Evolutionary conservation across 805 yeast species (phyloP), one percentile per base, ranked within the genome.

Genomic region (Nakazawaea wyomingensis): DNA sequence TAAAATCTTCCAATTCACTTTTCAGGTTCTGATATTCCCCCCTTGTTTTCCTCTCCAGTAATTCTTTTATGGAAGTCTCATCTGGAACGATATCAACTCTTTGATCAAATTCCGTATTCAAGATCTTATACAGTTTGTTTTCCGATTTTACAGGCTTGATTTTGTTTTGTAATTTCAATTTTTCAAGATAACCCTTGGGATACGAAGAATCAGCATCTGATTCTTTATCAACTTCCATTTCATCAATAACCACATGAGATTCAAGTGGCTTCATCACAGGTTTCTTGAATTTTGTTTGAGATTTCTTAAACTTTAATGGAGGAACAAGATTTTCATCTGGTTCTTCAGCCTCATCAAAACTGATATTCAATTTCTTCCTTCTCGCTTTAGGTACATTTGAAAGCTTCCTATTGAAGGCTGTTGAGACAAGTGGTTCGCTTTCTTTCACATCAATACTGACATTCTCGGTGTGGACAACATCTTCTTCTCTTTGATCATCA

Each of bases 41-140:
- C 37, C 57, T 44, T 34, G 33, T 43, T 30, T 46, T 41, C 18
- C 58, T 48, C 32, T 58, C 58, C 34, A 50, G 53, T 30, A 53
- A 29, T 38, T 54, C 60, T 26, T 48, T 45, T 1, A 54, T 41
- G 8, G 38, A 45, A 6, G 41, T 38, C 19, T 48, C 41, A 18
- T 52, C 51, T 5, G 55, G 56, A 6, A 56, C 46, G 9, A 29
- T 38, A 4, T 53, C 46, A 3, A 13, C n/a, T 3, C 13, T 34
- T 13, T 36, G 22, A 17, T n/a, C 27, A 9, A 6, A 13, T n/a
- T 10, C 17, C 10, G 20, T 13, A 5, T 18, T 11, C 22, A 39
- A 7, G 16, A 40, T 32, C 17, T n/a, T 26, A 27, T 40, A 27
- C 24, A 26, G 37, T 6, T 9, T 5, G 10, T 39, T 30, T n/a